Evolutionary conservation across 1,139 yeast species (phyloP).

Genomic region (Suhomyces guaymorum): DNA sequence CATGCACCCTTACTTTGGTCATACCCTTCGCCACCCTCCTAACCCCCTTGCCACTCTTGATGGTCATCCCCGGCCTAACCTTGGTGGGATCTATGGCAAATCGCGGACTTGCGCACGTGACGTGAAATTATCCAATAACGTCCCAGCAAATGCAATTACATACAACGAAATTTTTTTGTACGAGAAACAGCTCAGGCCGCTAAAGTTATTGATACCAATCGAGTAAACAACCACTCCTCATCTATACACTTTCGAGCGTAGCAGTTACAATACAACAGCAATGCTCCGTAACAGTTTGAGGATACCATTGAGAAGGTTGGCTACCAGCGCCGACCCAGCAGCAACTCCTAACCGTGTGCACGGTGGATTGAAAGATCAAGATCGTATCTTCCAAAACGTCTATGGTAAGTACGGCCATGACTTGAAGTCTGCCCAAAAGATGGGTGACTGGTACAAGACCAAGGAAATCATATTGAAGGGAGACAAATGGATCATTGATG

Average conservation of each 20-base stretch:
- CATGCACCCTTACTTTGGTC: too few species aligned
- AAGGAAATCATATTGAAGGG: constrained; percentile 82
- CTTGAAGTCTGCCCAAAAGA: constrained; percentile 67
- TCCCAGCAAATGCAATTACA: constrained; percentile 19
- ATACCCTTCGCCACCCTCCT: too few species aligned
- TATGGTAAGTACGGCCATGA: constrained; percentile 76
- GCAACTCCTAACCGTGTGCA: constrained; percentile 59
- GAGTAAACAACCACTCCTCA: constrained; percentile 2
- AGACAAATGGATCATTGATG: constrained; percentile 84
- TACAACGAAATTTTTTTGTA: constrained; percentile 15
- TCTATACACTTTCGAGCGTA: constrained; percentile 3
- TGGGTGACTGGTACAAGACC: constrained; percentile 92
- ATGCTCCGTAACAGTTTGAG: constrained; percentile 20
- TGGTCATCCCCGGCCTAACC: too few species aligned
- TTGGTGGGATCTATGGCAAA: too few species aligned
- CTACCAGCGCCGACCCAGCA: constrained; percentile 48
- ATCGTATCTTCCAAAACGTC: constrained; percentile 82
- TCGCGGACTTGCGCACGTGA: constrained; percentile 3
- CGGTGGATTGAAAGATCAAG: constrained; percentile 79
- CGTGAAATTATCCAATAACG: constrained; percentile 19
- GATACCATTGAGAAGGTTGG: constrained; percentile 33
- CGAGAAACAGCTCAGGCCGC: constrained; percentile 4
- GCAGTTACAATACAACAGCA: constrained; percentile 3
- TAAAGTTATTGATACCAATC: constrained; percentile 5
- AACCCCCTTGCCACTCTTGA: too few species aligned